Evolutionary conservation across 495 filamentous ascomycete species (phyloP), one percentile per base, ranked within the genome.

Genomic region (Chaetomium fimeti): DNA sequence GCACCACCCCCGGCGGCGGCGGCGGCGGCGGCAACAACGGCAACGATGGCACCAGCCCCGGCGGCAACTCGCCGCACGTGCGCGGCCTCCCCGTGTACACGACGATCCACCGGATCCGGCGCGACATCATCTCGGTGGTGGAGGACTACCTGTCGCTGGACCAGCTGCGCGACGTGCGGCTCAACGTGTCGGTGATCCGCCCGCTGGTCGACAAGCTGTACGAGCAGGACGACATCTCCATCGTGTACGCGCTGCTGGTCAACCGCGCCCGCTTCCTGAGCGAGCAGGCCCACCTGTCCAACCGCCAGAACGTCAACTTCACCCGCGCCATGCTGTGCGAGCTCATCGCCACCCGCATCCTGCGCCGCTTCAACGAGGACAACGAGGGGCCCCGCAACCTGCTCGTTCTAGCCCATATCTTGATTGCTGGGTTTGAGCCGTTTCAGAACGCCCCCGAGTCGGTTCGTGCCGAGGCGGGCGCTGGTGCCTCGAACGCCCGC

Each of bases 401-500:
- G 24, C 78, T 90, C n/a, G 76, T 87, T 11, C 77, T 91, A 20
- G 82, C 87, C 2, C 87, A 89, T 51, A 85, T 90, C n/a, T 77
- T 91, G 40, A 84, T 91, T 56, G 85, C 87, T 27, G 85, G 87
- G 18, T 91, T 91, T 67, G 84, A 89, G 64, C 88, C 88, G 7
- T 90, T 91, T 63, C 87, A 89, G 66, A 86, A 86, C 59, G 87
- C 86, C 2, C 88, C 88, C 3, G 67, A 74, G 13, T 82, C 87
- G 57, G 75, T 89, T 40, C 71, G 81, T 51, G 70, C 74, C 28
- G 75, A 86, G 61, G 82, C 81, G 27, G 74, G 71, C 47, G 75
- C 81, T 28, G 74, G 71, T 45, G 75, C 79, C 24, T 75, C 77
- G 11, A 73, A 74, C 18, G 70, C 76, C 5, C 85, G 82, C 80